phyloP scores from a whole-genome alignment of 208 protist genomes.

The Crithidia mellificae region DNA sequence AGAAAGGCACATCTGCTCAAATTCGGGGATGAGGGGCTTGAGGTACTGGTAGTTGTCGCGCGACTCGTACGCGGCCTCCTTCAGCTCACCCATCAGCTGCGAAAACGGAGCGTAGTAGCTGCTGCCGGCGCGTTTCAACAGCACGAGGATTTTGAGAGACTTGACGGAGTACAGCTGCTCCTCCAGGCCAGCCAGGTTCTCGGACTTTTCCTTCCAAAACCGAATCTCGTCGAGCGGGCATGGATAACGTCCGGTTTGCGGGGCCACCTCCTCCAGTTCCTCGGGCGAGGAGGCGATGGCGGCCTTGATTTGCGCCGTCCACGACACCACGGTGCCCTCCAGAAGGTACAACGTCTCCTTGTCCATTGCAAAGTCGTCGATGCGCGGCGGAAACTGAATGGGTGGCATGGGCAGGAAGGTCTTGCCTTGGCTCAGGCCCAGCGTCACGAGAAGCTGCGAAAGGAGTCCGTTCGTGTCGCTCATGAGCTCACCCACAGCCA shows the following conservation, averaged over 20 bases:
- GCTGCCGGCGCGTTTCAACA: constrained; percentile 90
- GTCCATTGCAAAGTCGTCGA: constrained; percentile 79
- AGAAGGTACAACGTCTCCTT: constrained; percentile 92
- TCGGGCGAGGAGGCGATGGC: constrained; percentile 88
- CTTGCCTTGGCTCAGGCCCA: constrained; percentile 92
- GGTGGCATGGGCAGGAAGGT: constrained; percentile 93
- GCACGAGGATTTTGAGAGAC: constrained; percentile 91
- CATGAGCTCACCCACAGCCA: constrained; percentile 93
- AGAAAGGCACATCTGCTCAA: constrained; percentile 77
- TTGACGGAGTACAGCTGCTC: constrained; percentile 93
- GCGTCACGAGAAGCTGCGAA: constrained; percentile 87
- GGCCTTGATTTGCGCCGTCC: constrained; percentile 91
- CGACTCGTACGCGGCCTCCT: constrained; percentile 83
- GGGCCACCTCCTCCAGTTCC: constrained; percentile 71
- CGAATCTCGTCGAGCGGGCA: constrained; percentile 93
- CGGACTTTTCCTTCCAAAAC: constrained; percentile 95
- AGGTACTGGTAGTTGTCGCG: constrained; percentile 93
- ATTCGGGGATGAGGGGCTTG: constrained; percentile 84
- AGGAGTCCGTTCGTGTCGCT: constrained; percentile 89
- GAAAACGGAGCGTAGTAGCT: constrained; percentile 90
- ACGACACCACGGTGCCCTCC: constrained; percentile 92
- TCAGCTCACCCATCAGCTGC: constrained; percentile 88
- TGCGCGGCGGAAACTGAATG: constrained; percentile 76
- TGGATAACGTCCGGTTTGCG: constrained; percentile 72
- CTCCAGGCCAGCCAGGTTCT: constrained; percentile 92